These are phyloP conservation scores for Gracilaria gracilis DNA, from an alignment of 23 red algal species.

Conservation along the genomic window DNA sequence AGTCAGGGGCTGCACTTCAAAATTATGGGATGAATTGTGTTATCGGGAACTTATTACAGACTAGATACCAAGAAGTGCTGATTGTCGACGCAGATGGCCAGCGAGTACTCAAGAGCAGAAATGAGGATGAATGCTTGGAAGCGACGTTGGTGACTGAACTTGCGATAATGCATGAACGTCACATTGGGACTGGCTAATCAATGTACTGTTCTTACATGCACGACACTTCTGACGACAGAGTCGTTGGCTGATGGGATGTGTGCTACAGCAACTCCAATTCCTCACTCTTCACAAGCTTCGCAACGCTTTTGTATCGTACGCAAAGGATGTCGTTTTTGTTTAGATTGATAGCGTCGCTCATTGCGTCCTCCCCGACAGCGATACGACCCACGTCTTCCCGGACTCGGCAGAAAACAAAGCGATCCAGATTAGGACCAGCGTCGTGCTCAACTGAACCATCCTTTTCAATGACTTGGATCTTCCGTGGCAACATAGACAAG, in stretches of 20 bases:
- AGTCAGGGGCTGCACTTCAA: slow-evolving; percentile 45
- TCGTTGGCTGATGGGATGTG: background rate
- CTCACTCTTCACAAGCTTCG: slow-evolving; percentile 34
- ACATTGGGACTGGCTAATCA: background rate
- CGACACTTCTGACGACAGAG: background rate
- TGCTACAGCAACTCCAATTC: slow-evolving; percentile 34
- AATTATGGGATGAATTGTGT: slow-evolving; percentile 76
- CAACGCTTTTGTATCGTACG: slow-evolving; percentile 58
- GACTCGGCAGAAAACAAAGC: slow-evolving; percentile 71
- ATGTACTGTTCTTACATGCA: background rate
- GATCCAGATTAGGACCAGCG: slow-evolving; percentile 46
- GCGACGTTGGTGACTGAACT: slow-evolving; percentile 1
- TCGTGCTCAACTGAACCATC: slow-evolving; percentile 57
- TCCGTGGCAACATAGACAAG: slow-evolving; percentile 58
- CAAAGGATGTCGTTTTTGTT: slow-evolving; percentile 62
- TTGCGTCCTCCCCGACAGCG: slow-evolving; percentile 54
- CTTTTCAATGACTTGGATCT: slow-evolving; percentile 66
- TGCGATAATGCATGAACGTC: background rate
- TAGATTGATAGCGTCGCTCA: slow-evolving; percentile 47
- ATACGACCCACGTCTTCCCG: slow-evolving; percentile 41
- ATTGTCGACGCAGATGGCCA: background rate
- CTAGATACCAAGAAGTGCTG: slow-evolving; percentile 67
- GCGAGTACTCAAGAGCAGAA: background rate
- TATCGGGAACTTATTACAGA: slow-evolving; percentile 81
- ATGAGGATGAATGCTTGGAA: slow-evolving; percentile 5